Percentiles rank a stretch among this genome's conserved stretches.
These are phyloP conservation scores for Ogataea pini DNA, from an alignment of 805 yeast genomes.

Conservation along the genomic window DNA sequence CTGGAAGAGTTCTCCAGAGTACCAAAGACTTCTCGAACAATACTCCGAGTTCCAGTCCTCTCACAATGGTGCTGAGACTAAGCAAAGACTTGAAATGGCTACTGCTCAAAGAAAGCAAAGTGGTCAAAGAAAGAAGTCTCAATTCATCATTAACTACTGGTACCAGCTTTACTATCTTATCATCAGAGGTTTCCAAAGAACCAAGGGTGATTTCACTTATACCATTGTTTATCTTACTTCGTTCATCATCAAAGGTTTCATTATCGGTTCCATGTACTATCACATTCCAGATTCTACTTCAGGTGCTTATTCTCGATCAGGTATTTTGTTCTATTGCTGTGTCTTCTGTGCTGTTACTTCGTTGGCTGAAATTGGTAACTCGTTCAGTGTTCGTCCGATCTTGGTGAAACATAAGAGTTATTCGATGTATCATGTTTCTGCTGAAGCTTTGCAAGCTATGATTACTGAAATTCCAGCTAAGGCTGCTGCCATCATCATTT, in stretches of 20 bases:
- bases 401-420: conserved; percentile 63
- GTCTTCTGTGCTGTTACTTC: conserved; percentile 63
- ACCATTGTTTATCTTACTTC: conserved; percentile 54
- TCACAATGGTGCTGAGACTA: conserved; percentile 42
- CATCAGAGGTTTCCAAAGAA: conserved; percentile 58
- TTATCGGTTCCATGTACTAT: conserved; percentile 62
- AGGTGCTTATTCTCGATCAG: conserved; percentile 63
- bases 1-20: conserved; percentile 61
- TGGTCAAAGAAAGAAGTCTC: conserved; percentile 39
- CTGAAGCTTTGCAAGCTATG: conserved; percentile 62
- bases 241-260: conserved; percentile 56
- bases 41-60: conserved; percentile 41
- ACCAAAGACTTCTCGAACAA: conserved; percentile 39
- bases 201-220: conserved; percentile 60
- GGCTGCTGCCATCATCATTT: conserved; percentile 49
- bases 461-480: conserved; percentile 62
- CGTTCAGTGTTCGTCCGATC: conserved; percentile 61
- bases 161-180: conserved; percentile 54
- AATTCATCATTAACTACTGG: conserved; percentile 42
- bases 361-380: conserved; percentile 60
- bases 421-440: conserved; percentile 63
- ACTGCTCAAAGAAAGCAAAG: conserved; percentile 40
- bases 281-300: conserved; percentile 50
- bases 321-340: conserved; percentile 59
- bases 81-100: conserved; percentile 44